phyloP scores from a whole-genome alignment of 108 stramenopile genomes.

The Epipyxis sp. region DNA sequence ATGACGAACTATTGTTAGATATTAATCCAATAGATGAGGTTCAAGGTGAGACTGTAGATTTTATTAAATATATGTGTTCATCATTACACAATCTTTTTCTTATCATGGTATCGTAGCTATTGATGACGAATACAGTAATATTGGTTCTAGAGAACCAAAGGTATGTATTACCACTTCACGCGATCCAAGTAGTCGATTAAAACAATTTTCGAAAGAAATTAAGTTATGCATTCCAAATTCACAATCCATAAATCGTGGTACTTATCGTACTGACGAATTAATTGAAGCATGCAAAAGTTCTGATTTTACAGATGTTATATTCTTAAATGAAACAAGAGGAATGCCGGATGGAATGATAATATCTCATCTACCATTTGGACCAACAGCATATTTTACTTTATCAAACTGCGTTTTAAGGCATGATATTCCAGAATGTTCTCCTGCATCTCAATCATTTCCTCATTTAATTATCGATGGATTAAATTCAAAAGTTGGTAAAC shows the following conservation, averaged over 20 bases:
- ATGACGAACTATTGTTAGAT: constrained; percentile 59
- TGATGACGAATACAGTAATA: constrained; percentile 95
- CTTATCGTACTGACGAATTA: constrained; percentile 81
- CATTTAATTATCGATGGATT: constrained; percentile 87
- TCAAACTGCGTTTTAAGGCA: constrained; percentile 83
- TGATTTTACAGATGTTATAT: constrained; percentile 93
- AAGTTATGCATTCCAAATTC: constrained; percentile 90
- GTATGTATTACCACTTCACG: constrained; percentile 94
- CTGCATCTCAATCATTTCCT: constrained; percentile 90
- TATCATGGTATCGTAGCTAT: constrained; percentile 50
- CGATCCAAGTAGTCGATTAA: constrained; percentile 83
- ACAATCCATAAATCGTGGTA: constrained; percentile 89
- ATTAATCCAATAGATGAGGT: constrained; percentile 73
- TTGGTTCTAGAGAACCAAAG: constrained; percentile 81
- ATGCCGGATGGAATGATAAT: constrained; percentile 96
- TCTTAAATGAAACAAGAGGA: constrained; percentile 94
- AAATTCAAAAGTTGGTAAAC: constrained; percentile 70
- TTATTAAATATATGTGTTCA: neutral
- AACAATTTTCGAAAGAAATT: constrained; percentile 97
- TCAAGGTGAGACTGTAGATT: constrained; percentile 51
- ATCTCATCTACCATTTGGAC: constrained; percentile 95
- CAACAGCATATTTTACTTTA: constrained; percentile 91
- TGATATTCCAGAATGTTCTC: constrained; percentile 83
- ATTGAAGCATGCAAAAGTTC: constrained; percentile 76
- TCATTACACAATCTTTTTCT: neutral